Evolutionary conservation across 306 rosid species (phyloP), one percentile per base, ranked within the genome.

Genomic region (Corylus americana): DNA sequence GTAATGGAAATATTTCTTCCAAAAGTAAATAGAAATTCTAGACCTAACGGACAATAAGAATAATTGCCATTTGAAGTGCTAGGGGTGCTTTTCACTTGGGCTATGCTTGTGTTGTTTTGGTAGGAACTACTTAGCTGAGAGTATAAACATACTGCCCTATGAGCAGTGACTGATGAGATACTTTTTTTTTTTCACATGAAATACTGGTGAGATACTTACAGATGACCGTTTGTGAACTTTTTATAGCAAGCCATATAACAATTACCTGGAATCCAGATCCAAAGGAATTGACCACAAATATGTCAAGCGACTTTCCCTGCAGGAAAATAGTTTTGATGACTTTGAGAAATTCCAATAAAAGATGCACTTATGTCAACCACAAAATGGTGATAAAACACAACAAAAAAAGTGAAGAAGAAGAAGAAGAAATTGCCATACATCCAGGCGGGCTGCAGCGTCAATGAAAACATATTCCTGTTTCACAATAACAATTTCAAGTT

Each of bases 201-300:
- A 39, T 8, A 42, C 45, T 42, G 45, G 6, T 42, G 45, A 42
- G 45, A 42, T 22, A 20, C 13, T 59, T 59, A 1, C 7, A 2
- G 1, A 59, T 11, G 35, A 25, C 11, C 35, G 25, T 59, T 25
- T 20, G 11, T 25, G 5, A 55, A 58, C 14, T 58, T 20, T 22
- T 10, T 59, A 59, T 22, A 25, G 37, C 22, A 75, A 75, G 53
- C 53, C 42, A 82, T 58, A 53, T 73, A 67, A 48, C 50, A 50
- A 73, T 49, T 74, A 94, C 98, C 98, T 94, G 96, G 86, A 88
- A 92, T 49, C 94, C 94, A 73, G 97, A 94, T 83, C 97, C 97
- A 77, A 92, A 87, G 79, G 97, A 94, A 85, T 94, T 94, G 88
- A 94, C 98, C 83, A 94, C 98, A 86, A 94, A 94, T 81, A 94